A percentile compares a stretch with the other conserved stretches of the same genome.
Evolutionary conservation across 2,329 filamentous ascomycete species (phyloP).

Genomic region (Tolypocladium tundrense): DNA sequence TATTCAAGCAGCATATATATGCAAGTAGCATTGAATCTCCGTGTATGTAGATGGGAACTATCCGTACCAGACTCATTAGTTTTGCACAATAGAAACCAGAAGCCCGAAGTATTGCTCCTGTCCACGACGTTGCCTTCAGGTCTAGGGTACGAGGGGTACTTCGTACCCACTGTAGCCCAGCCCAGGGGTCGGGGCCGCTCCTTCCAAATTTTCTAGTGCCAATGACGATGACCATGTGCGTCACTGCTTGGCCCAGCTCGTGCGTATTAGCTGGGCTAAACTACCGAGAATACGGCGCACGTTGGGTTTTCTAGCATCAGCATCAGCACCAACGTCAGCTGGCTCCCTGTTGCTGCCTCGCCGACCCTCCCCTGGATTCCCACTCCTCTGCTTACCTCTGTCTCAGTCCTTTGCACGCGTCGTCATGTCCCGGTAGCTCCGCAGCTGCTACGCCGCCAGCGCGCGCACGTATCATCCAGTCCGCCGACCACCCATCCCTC

Average conservation of each 20-base stretch:
- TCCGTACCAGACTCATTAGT: too few relatives aligned
- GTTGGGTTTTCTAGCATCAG: neutral
- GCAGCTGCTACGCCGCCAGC: neutral
- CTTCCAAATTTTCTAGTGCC: neutral
- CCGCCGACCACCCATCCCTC: neutral
- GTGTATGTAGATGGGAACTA: too few relatives aligned
- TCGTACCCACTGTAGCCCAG: too few relatives aligned
- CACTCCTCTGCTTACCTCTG: neutral
- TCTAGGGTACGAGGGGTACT: neutral
- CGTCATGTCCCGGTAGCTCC: neutral
- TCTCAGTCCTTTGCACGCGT: neutral
- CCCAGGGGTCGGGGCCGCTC: neutral
- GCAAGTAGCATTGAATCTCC: too few relatives aligned
- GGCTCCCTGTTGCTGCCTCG: neutral
- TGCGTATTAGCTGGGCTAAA: neutral
- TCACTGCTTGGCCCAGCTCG: constrained; percentile 11
- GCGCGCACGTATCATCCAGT: neutral
- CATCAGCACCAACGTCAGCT: neutral
- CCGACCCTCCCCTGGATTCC: neutral
- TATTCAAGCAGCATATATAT: too few relatives aligned
- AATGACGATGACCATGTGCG: constrained; percentile 20
- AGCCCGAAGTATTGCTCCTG: too few relatives aligned
- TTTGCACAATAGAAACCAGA: too few relatives aligned
- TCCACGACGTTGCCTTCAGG: neutral
- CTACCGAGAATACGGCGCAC: neutral